Base-by-base conservation (phyloP, 768 basidiomycete genomes). In the Hericium alpestre region DNA sequence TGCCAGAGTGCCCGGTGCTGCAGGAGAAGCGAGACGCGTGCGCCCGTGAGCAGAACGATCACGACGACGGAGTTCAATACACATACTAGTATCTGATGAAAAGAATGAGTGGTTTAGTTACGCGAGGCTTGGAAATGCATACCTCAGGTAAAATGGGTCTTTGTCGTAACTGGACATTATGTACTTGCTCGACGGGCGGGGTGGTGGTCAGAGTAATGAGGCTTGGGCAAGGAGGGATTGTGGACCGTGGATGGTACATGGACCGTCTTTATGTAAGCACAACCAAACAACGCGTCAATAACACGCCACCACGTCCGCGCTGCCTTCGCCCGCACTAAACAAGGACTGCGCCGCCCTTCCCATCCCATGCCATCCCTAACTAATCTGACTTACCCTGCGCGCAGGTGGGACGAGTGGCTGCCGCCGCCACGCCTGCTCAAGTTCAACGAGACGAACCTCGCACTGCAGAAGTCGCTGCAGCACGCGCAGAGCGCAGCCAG, bases 1-100 rank as follows among this genome's bases (percentile, higher is more conserved):
- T 93, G 59, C 95, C 95, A 65, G 93, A 94, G 72, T 99, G 95
- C n/a, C 96, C 95, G 32, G 94, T 95, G 71, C 90, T 92, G 69
- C 9, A 55, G 50, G 18, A 48, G 22, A 39, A 38, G 39, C 18
- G 46, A 58, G 53, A 46, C 78, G 32, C 32, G 77, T 79, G 57
- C 54, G 38, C 46, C 50, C 52, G 38, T 20, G 18, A 47, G n/a
- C 16, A 40, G 40, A 51, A 7, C 4, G 4, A 15, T 13, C 32
- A 8, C 25, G 12, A 46, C 18, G 20, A 47, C 13, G 38, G 20
- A 32, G 57, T 61, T 62, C 22, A 53, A 18, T 18, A 56, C 43
- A 38, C 1, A 73, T 67, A 80, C 79, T 80, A 80, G 66, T 80
- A 80, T 76, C 79, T 80, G 58, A 25, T 32, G 43, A 54, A 57